Evolutionary conservation across 305 asterid genomes (phyloP), one percentile per base, ranked within the genome.

Genomic region (Fraxinus velutina): DNA sequence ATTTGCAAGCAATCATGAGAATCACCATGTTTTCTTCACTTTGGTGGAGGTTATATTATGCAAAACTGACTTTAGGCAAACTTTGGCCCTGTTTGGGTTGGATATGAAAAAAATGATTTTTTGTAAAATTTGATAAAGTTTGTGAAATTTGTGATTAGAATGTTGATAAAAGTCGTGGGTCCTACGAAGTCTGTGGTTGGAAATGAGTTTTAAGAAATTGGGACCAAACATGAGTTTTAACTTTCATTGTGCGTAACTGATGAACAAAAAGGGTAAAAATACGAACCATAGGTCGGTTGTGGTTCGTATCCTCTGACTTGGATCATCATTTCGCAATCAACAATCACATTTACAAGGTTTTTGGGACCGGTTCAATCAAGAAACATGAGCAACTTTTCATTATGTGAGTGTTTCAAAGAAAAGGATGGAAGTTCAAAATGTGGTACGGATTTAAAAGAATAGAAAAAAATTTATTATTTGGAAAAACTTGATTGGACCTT

Each of bases 1-100:
- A 32, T 71, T 71, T 27, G 27, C 75, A 6, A 32, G 24, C 42
- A 71, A 32, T 39, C 75, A 32, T n/a, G 75, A 32, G 47, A 32
- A 71, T 32, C 44, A 27, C 44, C 47, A 3, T 9, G 39, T 32
- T 5, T 6, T 32, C 44, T 15, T 15, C 44, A 5, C 75, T 15
- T 68, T 71, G 13, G 42, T 71, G 75, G 27, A 32, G 24, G 44
- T 15, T 71, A 71, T 71, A 71, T 71, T 71, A 71, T 71, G 75
- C 22, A 71, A 71, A 32, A 71, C 12, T 32, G 75, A 21, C 75
- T 71, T 71, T 22, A 32, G 75, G 75, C 75, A 32, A 32, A 55
- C 66, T 55, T 52, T 17, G 10, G 10, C 12, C 27, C 66, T 55
- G 12, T 55, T 55, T 55, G 66, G 66, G 8, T 6, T 55, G 27